Conservation (phyloP, 2,329 filamentous ascomycete genomes). For the Aspergillus neotritici region DNA sequence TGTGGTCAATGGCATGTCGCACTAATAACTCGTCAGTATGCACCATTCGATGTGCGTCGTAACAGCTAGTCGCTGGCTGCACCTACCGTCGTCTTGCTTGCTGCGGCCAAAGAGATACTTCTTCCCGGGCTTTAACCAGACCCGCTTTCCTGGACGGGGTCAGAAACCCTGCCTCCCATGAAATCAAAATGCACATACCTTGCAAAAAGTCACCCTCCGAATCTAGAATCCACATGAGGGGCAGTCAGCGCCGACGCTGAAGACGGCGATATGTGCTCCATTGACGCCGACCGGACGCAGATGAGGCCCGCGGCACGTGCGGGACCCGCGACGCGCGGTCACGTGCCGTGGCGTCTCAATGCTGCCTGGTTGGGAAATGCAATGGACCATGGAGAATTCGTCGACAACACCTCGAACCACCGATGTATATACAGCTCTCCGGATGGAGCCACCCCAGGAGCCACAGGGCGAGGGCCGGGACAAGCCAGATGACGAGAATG, state of each 20-base stretch:
- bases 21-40: conserved; percentile 39
- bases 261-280: not conserved
- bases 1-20: conserved; percentile 67
- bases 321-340: conserved; percentile 27
- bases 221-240: conserved; percentile 60
- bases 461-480: conserved; percentile 6
- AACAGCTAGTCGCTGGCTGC: not conserved
- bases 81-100: conserved; percentile 53
- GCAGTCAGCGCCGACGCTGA: conserved; percentile 2
- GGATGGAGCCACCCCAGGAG: conserved; percentile 19
- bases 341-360: conserved; percentile 30
- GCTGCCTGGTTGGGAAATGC: conserved; percentile 22
- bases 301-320: conserved; percentile 13
- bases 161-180: conserved; percentile 1
- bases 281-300: not conserved
- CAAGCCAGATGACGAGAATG: conserved; percentile 1
- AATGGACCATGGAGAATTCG: no score
- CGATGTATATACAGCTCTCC: no score
- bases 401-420: no score
- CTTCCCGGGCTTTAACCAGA: conserved; percentile 83
- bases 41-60: no score
- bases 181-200: no score
- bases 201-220: conserved; percentile 45
- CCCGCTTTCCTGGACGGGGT: conserved; percentile 50
- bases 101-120: conserved; percentile 81